Conservation (phyloP, 768 basidiomycete genomes). For the Boletellus ananas region DNA sequence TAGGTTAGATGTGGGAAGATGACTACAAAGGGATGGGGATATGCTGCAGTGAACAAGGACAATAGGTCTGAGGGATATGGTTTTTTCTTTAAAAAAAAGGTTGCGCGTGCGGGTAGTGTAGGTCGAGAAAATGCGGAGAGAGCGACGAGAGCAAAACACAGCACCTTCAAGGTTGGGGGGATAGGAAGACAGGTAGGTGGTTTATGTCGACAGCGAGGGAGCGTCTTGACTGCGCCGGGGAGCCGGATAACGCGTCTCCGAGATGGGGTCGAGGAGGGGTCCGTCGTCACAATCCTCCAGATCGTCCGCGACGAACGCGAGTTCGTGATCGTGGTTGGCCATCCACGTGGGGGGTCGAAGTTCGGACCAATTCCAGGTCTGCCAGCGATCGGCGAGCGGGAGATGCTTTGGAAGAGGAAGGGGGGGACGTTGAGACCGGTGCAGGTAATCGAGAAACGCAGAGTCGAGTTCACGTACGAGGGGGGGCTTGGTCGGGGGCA, state of each 20-base stretch:
- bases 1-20: slow-evolving; percentile 10
- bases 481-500: slow-evolving; percentile 11
- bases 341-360: slow-evolving; percentile 28
- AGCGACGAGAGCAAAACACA: slow-evolving; percentile 14
- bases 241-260: slow-evolving; percentile 11
- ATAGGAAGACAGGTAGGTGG: background rate
- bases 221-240: slow-evolving; percentile 14
- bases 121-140: background rate
- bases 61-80: slow-evolving; percentile 14
- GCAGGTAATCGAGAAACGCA: slow-evolving; percentile 21
- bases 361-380: slow-evolving; percentile 34
- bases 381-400: slow-evolving; percentile 29
- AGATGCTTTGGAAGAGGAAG: slow-evolving; percentile 20
- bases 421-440: slow-evolving; percentile 21
- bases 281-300: slow-evolving; percentile 24
- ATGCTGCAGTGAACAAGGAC: slow-evolving; percentile 20
- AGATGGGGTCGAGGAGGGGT: slow-evolving; percentile 9
- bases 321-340: background rate
- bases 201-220: slow-evolving; percentile 16
- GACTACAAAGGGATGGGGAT: slow-evolving; percentile 19
- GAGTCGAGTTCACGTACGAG: slow-evolving; percentile 26
- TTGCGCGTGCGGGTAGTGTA: slow-evolving; percentile 27
- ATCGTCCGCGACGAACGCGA: slow-evolving; percentile 12
- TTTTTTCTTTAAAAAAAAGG: background rate
- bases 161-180: slow-evolving; percentile 10